Evolutionary conservation across 2,329 filamentous ascomycete genomes (phyloP), one percentile per base, ranked within the genome.

Genomic region (Colletotrichum sp.): DNA sequence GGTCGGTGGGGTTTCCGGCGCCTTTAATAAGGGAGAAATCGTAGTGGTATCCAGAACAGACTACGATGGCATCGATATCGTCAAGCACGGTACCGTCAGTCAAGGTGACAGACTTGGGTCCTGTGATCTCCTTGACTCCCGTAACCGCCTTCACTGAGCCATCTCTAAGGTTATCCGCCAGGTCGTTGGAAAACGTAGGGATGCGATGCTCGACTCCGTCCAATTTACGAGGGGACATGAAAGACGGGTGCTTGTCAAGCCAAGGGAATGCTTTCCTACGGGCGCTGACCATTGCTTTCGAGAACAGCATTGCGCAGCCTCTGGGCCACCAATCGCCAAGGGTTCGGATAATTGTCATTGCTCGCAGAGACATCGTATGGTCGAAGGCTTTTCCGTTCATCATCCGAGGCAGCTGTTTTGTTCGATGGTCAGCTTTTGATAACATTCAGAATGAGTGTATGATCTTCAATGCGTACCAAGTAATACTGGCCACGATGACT

Each of bases 61-160:
- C 78, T 58, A 85, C 78, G 64, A 85, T 81, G 71, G 80, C 80
- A 64, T 85, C 83, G 5, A 84, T 78, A 24, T 83, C 81, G 10
- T 82, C 79, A 30, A 85, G 57, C 7, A 80, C 77, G n/a, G 72
- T 79, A 8, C 81, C 83, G 48, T 84, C 80, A 6, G 80, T 81
- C 13, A 84, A 74, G 18, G 68, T 55, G 5, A 84, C 79, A 1
- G 81, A 79, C 57, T 78, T 80, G 2, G 83, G 80, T 0, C 82
- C 83, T 0, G 79, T 78, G 2, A 84, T 77, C 67, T 80, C 79
- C 63, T 78, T 63, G n/a, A 84, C 78, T 8, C 80, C 82, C 5
- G 75, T 58, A 1, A 83, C 80, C 8, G 80, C 74, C 61, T 80
- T 75, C 18, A 83, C 77, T n/a, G 57, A 75, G 8, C 82, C 82